Evolutionary conservation across 345 rosid genomes (phyloP).

Genomic region (Eucalyptus regnans): DNA sequence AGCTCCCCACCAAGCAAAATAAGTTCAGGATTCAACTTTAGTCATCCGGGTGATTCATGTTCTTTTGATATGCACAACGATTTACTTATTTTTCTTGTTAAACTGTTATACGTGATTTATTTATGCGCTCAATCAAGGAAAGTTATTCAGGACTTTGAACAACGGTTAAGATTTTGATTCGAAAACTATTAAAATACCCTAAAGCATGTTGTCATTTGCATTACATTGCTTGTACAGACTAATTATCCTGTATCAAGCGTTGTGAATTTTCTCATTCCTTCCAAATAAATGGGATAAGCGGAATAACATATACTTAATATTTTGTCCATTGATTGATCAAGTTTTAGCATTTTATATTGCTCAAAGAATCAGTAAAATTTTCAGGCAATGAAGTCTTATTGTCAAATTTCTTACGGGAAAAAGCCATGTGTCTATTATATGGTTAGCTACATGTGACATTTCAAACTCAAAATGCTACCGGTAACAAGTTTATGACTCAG

Average conservation of each 20-base stretch:
- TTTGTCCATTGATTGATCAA: not conserved
- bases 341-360: not conserved
- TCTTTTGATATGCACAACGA: not conserved
- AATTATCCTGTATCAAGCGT: too few species aligned
- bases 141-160: not conserved
- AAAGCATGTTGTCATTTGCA: not conserved
- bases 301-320: not conserved
- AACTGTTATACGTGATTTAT: not conserved
- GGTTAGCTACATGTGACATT: not conserved
- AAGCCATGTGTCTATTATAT: not conserved
- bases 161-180: not conserved
- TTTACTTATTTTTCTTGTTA: not conserved
- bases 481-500: not conserved
- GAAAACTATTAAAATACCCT: not conserved
- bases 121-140: accelerated
- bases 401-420: not conserved
- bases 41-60: not conserved
- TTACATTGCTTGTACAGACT: not conserved
- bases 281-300: not conserved
- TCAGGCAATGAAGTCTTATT: not conserved
- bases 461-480: not conserved
- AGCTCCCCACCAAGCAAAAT: not conserved
- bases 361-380: not conserved
- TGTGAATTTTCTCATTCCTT: too few species aligned
- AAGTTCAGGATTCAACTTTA: not conserved